Evolutionary conservation across 345 rosid species (phyloP), one percentile per base, ranked within the genome.

Genomic region (Nephelium lappaceum): DNA sequence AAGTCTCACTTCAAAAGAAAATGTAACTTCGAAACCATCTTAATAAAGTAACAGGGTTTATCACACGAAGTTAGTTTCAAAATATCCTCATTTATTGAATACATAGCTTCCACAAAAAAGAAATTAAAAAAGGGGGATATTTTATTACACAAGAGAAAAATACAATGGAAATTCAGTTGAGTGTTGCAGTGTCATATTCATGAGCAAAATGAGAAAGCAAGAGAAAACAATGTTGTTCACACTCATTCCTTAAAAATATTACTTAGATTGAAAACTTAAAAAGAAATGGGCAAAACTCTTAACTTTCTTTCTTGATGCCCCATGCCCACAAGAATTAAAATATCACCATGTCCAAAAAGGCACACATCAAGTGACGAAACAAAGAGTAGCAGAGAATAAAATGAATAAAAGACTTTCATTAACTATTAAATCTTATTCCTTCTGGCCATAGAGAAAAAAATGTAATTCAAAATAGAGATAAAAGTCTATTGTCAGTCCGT

Each of bases 401-500:
- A 66, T 42, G 39, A 27, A 75, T 19, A 64, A 61, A 41, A 78
- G 23, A 43, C 31, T 43, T 57, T 18, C 69, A 71, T 77, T 66
- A 8, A 73, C 67, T 78, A 43, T 9, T 39, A 43, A 74, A 62
- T 74, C 49, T 75, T 75, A 64, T 65, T 75, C 71, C 47, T 49
- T 14, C 62, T 47, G 68, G 71, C 47, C 11, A 75, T 63, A 25
- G 43, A 19, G 51, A 64, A 4, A 31, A 11, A 18, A 45, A 75
- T n/a, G 24, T 27, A 64, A 15, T 18, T 31, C 61, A 31, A 64
- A 75, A 45, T 24, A 31, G 47, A 27, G 47, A 63, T 25, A 31
- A 31, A 75, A 75, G 38, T 75, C 55, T 64, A 53, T 42, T 85
- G 24, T 25, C 77, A 80, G 38, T 67, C 74, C 67, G 69, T 77